Percentiles rank a stretch among this genome's conserved stretches.
Conservation (phyloP, 2,329 filamentous ascomycete species). For the Aspergillus vadensis region DNA sequence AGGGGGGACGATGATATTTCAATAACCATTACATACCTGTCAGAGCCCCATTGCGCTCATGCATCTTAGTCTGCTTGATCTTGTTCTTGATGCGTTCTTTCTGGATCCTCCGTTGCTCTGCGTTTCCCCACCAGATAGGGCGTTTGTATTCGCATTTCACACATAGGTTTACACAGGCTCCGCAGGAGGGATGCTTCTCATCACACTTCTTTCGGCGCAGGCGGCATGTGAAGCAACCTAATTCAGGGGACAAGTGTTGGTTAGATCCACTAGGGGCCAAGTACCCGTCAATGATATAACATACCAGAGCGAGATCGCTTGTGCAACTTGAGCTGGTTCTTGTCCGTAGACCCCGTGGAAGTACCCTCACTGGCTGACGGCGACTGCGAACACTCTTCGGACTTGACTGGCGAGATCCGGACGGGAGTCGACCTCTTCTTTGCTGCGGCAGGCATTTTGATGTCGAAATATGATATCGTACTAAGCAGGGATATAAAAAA, state of each 20-base stretch:
- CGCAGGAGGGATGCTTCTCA: conserved; percentile 65
- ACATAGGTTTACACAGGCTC: conserved; percentile 70
- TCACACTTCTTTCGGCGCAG: conserved; percentile 71
- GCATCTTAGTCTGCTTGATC: conserved; percentile 95
- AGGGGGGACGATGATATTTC: not conserved
- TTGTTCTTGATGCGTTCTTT: conserved; percentile 97
- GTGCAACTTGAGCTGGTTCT: conserved; percentile 78
- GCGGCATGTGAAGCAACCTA: conserved; percentile 69
- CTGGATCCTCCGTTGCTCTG: conserved; percentile 78
- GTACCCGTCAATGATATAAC: conserved; percentile 40
- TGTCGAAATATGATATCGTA: not conserved
- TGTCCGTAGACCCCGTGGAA: conserved; percentile 52
- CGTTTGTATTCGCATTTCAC: conserved; percentile 94
- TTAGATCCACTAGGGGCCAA: not conserved
- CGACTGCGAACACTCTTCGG: conserved; percentile 27
- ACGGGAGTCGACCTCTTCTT: conserved; percentile 20
- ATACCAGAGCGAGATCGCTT: conserved; percentile 90
- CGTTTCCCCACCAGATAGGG: conserved; percentile 96
- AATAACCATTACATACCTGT: conserved; percentile 34
- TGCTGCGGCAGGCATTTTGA: conserved; percentile 23
- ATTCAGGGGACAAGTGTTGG: not conserved
- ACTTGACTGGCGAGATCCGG: conserved; percentile 14
- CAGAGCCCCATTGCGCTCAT: conserved; percentile 71
- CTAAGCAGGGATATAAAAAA: not conserved
- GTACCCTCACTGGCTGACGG: conserved; percentile 52